Conservation (phyloP, 495 filamentous ascomycete species). For the Aspergillus asperescens region DNA sequence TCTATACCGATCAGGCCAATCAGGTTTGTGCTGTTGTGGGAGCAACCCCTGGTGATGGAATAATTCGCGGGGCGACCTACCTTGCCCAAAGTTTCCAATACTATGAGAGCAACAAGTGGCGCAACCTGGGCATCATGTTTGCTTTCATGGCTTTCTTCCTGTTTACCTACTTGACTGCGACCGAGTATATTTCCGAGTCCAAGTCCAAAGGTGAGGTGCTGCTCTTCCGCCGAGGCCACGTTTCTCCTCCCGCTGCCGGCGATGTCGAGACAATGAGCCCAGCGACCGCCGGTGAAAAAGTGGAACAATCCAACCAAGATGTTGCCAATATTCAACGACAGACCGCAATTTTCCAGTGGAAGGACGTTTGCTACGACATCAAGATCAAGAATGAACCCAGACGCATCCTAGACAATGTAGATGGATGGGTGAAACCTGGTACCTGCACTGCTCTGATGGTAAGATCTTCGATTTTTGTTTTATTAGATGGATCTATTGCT, state of each 20-base stretch:
- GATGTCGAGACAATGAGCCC: conserved; percentile 31
- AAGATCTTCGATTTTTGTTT: background rate
- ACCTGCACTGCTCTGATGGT: conserved; percentile 61
- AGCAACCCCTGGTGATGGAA: conserved; percentile 39
- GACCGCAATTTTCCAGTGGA: conserved; percentile 73
- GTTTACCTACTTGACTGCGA: conserved; percentile 38
- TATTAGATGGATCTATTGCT: background rate
- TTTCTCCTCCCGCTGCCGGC: conserved; percentile 21
- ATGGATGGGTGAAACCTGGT: conserved; percentile 63
- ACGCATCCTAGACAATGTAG: conserved; percentile 57
- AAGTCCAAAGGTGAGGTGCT: conserved; percentile 50
- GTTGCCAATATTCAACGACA: conserved; percentile 51
- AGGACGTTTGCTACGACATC: conserved; percentile 69
- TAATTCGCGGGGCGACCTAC: conserved; percentile 49
- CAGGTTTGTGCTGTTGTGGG: conserved; percentile 53
- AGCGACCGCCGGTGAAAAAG: conserved; percentile 34
- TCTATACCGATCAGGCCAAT: conserved; percentile 20
- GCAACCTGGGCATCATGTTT: conserved; percentile 65
- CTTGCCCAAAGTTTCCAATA: conserved; percentile 53
- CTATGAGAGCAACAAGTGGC: conserved; percentile 55
- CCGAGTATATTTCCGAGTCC: conserved; percentile 45
- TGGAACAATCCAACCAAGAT: conserved; percentile 34
- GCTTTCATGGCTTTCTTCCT: conserved; percentile 63
- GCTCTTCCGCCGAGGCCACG: conserved; percentile 46
- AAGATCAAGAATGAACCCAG: conserved; percentile 55